Evolutionary conservation across 2,329 filamentous ascomycete species (phyloP).

Genomic region (Nemania sp.): DNA sequence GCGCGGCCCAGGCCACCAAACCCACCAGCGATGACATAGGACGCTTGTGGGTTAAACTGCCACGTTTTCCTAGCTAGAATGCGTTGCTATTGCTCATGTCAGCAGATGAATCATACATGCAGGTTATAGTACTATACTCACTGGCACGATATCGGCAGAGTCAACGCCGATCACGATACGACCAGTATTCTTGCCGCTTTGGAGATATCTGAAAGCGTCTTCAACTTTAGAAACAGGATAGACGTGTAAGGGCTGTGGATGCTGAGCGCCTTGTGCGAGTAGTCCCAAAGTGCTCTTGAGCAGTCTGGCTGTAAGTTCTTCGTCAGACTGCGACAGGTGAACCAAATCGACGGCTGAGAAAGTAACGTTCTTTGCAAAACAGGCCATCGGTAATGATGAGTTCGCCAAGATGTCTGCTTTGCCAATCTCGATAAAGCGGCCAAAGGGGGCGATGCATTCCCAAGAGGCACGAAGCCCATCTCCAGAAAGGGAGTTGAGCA

Average conservation of each 20-base stretch:
- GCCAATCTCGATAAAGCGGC: constrained; percentile 44
- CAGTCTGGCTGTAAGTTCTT: constrained; percentile 21
- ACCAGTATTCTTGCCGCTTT: constrained; percentile 31
- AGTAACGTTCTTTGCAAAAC: constrained; percentile 40
- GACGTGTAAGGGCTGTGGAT: constrained; percentile 29
- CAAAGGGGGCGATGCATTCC: constrained; percentile 42
- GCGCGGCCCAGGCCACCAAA: constrained; percentile 37
- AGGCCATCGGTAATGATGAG: constrained; percentile 43
- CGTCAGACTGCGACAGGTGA: constrained; percentile 24
- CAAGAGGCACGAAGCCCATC: constrained; percentile 39
- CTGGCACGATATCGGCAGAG: constrained; percentile 30
- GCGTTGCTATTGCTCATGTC: constrained; percentile 23
- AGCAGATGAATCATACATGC: background rate
- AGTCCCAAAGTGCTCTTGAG: constrained; percentile 23
- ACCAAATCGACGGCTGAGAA: constrained; percentile 33
- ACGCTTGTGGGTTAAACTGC: constrained; percentile 33
- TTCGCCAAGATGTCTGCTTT: constrained; percentile 42
- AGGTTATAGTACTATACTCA: constrained; percentile 22
- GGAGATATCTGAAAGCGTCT: constrained; percentile 32
- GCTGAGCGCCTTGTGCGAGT: constrained; percentile 21
- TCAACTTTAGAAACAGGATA: constrained; percentile 31
- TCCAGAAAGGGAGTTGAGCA: constrained; percentile 41
- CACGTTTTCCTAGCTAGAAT: constrained; percentile 27
- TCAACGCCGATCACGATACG: constrained; percentile 31
- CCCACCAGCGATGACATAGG: constrained; percentile 37